These are phyloP conservation scores for Suillus hirtellus DNA, from an alignment of 768 basidiomycete genomes.

Conservation along the genomic window DNA sequence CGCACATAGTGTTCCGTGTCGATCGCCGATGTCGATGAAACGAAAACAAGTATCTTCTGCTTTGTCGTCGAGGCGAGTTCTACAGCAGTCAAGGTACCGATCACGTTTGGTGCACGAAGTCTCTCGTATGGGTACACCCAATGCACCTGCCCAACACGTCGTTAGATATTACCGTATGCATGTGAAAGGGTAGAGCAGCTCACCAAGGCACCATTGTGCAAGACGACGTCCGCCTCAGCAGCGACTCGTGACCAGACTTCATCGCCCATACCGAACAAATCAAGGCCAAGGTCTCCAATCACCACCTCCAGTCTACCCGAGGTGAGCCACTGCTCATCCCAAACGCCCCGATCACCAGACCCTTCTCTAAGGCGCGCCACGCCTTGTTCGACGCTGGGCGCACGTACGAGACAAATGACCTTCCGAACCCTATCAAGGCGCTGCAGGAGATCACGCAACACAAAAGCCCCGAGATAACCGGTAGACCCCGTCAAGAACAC, in stretches of 20 bases:
- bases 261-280: slow-evolving; percentile 69
- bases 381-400: slow-evolving; percentile 59
- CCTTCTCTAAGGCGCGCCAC: slow-evolving; percentile 69
- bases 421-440: slow-evolving; percentile 66
- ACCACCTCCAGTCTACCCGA: slow-evolving; percentile 74
- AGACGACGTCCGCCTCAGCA: slow-evolving; percentile 72
- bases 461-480: slow-evolving; percentile 94
- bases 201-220: slow-evolving; percentile 98
- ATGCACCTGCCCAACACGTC: slow-evolving; percentile 64
- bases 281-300: slow-evolving; percentile 77
- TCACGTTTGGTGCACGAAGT: slow-evolving; percentile 88
- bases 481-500: slow-evolving; percentile 97
- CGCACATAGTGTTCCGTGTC: slow-evolving; percentile 90
- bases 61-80: slow-evolving; percentile 73
- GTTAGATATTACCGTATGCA: slow-evolving; percentile 3
- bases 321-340: slow-evolving; percentile 82
- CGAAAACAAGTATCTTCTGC: slow-evolving; percentile 82
- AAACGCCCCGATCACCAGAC: slow-evolving; percentile 78
- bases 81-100: slow-evolving; percentile 83
- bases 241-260: slow-evolving; percentile 67
- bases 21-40: slow-evolving; percentile 94
- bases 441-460: slow-evolving; percentile 76
- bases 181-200: slow-evolving; percentile 29
- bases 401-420: slow-evolving; percentile 92
- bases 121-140: slow-evolving; percentile 99